Evolutionary conservation across 768 basidiomycete genomes (phyloP), one percentile per base, ranked within the genome.

Genomic region (Boletellus ananas): DNA sequence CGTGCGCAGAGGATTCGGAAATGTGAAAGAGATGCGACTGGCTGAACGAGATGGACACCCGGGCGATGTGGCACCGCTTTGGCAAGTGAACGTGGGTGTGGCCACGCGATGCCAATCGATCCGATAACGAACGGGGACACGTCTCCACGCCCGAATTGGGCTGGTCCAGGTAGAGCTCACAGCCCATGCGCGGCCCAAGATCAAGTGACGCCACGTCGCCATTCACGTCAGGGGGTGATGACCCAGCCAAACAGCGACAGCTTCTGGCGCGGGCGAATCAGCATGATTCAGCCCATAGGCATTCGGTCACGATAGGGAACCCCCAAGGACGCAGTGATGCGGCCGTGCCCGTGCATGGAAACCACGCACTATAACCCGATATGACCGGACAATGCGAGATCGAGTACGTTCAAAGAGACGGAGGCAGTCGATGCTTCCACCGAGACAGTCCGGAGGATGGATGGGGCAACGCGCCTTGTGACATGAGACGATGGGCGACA

Each of bases 351-450:
- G 27, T 38, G 45, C 34, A 25, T 41, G 49, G 53, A 63, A 53
- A 41, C 14, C 6, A 9, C 18, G 23, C 40, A 41, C 59, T 53
- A 51, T 65, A 57, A 33, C 62, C 63, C 50, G 31, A 52, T 58
- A 17, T 25, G 20, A 56, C 60, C 52, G 47, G 35, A 65, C 61
- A 60, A 60, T 55, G 58, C 55, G 23, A 45, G 18, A 65, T 63
- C 35, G 33, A 43, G 57, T 45, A 60, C 49, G 36, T 44, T 55
- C 43, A 57, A 58, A 48, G 51, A 29, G 34, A 25, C 34, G 34
- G 53, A 45, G 47, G 40, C 43, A 27, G 39, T 40, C 45, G 43
- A 39, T 11, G 25, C 43, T 13, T 23, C 16, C 27, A 42, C 29
- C 29, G 29, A 29, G 12, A 47, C 11, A 35, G 21, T 17, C 39